Evolutionary conservation across 1,284 basidiomycete genomes (phyloP).

Genomic region (Ganoderma lingzhi): DNA sequence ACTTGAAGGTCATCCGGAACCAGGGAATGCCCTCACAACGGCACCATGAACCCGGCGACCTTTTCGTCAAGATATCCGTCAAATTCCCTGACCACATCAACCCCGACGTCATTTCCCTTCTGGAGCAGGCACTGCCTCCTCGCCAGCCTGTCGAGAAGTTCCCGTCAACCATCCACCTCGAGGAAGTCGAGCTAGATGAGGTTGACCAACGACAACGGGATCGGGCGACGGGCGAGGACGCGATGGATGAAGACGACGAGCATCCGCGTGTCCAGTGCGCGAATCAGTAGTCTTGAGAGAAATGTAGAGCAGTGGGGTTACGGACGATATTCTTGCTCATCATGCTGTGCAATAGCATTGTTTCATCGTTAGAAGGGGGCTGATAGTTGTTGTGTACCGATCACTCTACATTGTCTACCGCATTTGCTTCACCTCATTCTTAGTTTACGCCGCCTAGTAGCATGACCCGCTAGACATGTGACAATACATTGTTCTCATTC

Average conservation of each 20-base stretch:
- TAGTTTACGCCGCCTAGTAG: slow-evolving; percentile 41
- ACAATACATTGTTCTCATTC: slow-evolving; percentile 33
- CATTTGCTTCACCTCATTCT: slow-evolving; percentile 34
- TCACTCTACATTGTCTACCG: slow-evolving; percentile 37
- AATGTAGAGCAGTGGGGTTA: slow-evolving; percentile 2
- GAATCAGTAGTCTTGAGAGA: slow-evolving; percentile 64
- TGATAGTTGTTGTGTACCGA: slow-evolving; percentile 25
- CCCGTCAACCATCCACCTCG: slow-evolving; percentile 73
- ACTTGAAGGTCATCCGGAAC: slow-evolving; percentile 90
- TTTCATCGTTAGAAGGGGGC: slow-evolving; percentile 19
- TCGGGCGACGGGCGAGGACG: slow-evolving; percentile 61
- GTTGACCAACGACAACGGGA: slow-evolving; percentile 81
- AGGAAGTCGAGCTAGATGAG: slow-evolving; percentile 90
- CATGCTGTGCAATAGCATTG: slow-evolving; percentile 8
- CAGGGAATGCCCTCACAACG: slow-evolving; percentile 99
- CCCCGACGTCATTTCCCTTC: slow-evolving; percentile 69
- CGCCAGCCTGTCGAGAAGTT: slow-evolving; percentile 78
- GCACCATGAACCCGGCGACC: slow-evolving; percentile 96
- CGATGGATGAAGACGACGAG: slow-evolving; percentile 89
- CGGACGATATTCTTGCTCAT: slow-evolving; percentile 2
- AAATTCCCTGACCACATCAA: slow-evolving; percentile 91
- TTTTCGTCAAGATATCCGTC: slow-evolving; percentile 90
- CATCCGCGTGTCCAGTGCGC: slow-evolving; percentile 86
- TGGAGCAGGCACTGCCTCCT: slow-evolving; percentile 90
- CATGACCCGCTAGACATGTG: slow-evolving; percentile 36